Evolutionary conservation across 2,329 filamentous ascomycete genomes (phyloP).

Genomic region (Phyllosticta paracitricarpa): DNA sequence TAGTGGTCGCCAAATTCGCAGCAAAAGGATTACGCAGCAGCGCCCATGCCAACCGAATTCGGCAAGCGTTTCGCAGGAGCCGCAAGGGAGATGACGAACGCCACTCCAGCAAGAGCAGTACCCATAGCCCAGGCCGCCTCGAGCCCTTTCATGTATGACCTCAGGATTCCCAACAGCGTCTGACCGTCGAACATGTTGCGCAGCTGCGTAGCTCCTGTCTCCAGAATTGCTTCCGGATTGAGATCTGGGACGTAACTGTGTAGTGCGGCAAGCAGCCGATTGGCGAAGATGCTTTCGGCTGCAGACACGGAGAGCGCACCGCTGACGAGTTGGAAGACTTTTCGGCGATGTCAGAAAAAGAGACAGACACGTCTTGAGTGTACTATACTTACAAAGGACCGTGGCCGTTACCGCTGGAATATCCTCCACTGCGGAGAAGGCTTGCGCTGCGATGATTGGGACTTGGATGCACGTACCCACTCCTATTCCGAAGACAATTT

Average conservation of each 20-base stretch:
- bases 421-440: constrained; percentile 9
- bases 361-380: too few species aligned
- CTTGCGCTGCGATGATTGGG: constrained; percentile 13
- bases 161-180: too few species aligned
- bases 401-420: constrained; percentile 19
- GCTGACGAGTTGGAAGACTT: constrained; percentile 53
- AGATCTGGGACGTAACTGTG: constrained; percentile 31
- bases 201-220: constrained; percentile 33
- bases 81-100: too few species aligned
- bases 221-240: constrained; percentile 27
- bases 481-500: constrained; percentile 18
- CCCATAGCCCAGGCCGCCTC: too few species aligned
- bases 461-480: constrained; percentile 15
- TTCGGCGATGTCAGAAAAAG: too few species aligned
- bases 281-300: constrained; percentile 58
- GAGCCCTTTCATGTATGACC: too few species aligned
- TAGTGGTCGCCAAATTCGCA: too few species aligned
- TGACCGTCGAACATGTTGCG: too few species aligned
- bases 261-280: constrained; percentile 48
- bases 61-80: too few species aligned
- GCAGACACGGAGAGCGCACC: constrained; percentile 57
- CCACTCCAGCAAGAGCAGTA: too few species aligned
- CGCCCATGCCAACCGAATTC: too few species aligned
- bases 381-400: constrained; percentile 27
- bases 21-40: too few species aligned